These are phyloP conservation scores for Suillus lakei DNA, from an alignment of 768 basidiomycete genomes.

Conservation along the genomic window DNA sequence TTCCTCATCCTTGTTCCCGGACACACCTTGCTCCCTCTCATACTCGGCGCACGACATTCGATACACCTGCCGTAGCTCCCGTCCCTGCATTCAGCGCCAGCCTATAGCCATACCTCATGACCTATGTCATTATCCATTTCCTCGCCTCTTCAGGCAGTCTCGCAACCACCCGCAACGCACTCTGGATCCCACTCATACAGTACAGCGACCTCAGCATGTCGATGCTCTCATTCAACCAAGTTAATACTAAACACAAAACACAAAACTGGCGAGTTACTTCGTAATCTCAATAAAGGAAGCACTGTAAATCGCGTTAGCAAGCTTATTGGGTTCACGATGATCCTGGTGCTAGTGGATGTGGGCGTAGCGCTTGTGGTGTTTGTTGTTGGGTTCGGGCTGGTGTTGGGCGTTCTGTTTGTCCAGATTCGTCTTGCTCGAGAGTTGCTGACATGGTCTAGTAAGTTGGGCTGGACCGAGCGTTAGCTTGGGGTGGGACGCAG, in stretches of 20 bases:
- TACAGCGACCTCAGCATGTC: conserved; percentile 73
- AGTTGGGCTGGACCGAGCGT: no score
- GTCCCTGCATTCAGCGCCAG: conserved; percentile 39
- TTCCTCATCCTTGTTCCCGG: conserved; percentile 71
- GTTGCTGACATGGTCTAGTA: no score
- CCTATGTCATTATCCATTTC: conserved; percentile 73
- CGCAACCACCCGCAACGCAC: conserved; percentile 64
- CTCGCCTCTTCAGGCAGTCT: conserved; percentile 80
- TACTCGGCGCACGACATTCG: conserved; percentile 55
- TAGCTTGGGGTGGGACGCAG: no score
- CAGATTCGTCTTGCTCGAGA: no score
- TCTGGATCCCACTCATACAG: conserved; percentile 92
- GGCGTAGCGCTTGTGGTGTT: conserved; percentile 73
- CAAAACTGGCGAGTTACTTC: conserved; percentile 69
- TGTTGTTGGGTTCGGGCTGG: conserved; percentile 64
- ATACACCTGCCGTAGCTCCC: conserved; percentile 18
- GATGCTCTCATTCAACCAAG: conserved; percentile 81
- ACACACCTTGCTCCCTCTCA: conserved; percentile 71
- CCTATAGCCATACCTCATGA: conserved; percentile 71
- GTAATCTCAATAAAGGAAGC: conserved; percentile 78
- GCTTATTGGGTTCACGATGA: conserved; percentile 82
- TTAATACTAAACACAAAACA: conserved; percentile 80
- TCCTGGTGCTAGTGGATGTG: conserved; percentile 85
- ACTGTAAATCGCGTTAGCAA: conserved; percentile 86
- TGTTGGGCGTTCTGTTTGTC: conserved; percentile 66